Evolutionary conservation across 129 eudicot species (phyloP).

Genomic region (Saposhnikovia divaricata): DNA sequence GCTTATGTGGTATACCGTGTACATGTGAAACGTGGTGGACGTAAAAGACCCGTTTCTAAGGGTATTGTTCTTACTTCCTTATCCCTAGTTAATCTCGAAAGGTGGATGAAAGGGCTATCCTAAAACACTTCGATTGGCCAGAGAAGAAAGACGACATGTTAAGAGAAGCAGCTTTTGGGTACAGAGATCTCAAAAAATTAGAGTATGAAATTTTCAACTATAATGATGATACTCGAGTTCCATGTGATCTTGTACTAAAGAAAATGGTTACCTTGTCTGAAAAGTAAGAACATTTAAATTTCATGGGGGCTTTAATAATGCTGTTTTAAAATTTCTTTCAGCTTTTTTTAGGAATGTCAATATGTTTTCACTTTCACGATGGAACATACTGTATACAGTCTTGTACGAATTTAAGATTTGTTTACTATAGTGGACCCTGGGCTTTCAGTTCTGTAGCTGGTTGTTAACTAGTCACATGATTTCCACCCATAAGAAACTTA

Average conservation of each 20-base stretch:
- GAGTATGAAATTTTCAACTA: conserved; percentile 60
- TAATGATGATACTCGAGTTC: conserved; percentile 56
- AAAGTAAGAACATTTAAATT: conserved; percentile 38
- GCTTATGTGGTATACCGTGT: too few species aligned
- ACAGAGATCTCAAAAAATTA: conserved; percentile 71
- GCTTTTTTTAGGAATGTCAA: neutral
- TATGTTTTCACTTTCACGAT: conserved; percentile 35
- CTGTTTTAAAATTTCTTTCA: neutral
- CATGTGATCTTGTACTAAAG: conserved; percentile 75
- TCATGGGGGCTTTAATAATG: neutral
- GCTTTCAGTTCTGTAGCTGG: neutral
- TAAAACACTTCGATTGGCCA: conserved; percentile 97
- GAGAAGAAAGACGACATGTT: conserved; percentile 86
- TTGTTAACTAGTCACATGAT: neutral
- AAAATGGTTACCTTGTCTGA: conserved; percentile 78
- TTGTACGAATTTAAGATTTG: conserved; percentile 30
- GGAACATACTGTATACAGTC: conserved; percentile 69
- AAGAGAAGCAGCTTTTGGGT: conserved; percentile 88
- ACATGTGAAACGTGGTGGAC: too few species aligned
- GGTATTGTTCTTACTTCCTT: neutral
- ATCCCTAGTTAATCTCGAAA: conserved; percentile 16
- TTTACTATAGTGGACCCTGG: neutral
- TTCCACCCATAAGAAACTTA: neutral
- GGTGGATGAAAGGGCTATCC: conserved; percentile 97
- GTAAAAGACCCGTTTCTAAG: too few species aligned